phyloP scores from a whole-genome alignment of 1,139 yeast species.

The Blastobotrys capitulatus region DNA sequence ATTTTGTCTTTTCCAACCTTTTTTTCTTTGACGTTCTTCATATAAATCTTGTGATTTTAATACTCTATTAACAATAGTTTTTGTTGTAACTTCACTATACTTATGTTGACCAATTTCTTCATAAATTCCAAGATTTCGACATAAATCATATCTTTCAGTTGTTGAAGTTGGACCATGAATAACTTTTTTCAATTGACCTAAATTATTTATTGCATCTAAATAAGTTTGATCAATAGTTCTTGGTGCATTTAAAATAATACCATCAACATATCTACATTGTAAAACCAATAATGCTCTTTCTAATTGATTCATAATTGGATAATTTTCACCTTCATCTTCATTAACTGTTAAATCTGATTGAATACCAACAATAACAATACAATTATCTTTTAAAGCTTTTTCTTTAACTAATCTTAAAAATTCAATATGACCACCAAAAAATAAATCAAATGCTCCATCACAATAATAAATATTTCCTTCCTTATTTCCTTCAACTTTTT shows the following conservation, averaged over 20 bases:
- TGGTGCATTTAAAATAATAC: slow-evolving; percentile 66
- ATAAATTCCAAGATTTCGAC: slow-evolving; percentile 5
- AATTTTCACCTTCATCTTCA: slow-evolving; percentile 55
- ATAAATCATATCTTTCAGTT: slow-evolving; percentile 5
- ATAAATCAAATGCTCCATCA: slow-evolving; percentile 87
- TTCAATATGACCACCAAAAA: slow-evolving; percentile 90
- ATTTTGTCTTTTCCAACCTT: slow-evolving; percentile 62
- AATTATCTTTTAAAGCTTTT: slow-evolving; percentile 23
- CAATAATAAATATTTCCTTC: slow-evolving; percentile 45
- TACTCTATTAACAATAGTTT: slow-evolving; percentile 63
- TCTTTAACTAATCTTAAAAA: slow-evolving; percentile 46
- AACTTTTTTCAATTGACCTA: slow-evolving; percentile 41
- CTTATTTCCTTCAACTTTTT: slow-evolving; percentile 26
- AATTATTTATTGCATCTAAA: slow-evolving; percentile 30
- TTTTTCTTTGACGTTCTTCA: slow-evolving; percentile 72
- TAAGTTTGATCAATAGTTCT: slow-evolving; percentile 43
- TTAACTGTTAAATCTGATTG: slow-evolving; percentile 59
- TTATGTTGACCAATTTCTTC: slow-evolving; percentile 37
- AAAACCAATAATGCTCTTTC: slow-evolving; percentile 84
- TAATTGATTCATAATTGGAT: slow-evolving; percentile 81
- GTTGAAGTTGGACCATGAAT: slow-evolving; percentile 59
- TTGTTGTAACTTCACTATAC: slow-evolving; percentile 56
- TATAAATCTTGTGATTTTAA: slow-evolving; percentile 58
- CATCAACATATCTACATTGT: slow-evolving; percentile 83
- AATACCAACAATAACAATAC: slow-evolving; percentile 62